These are phyloP conservation scores for Globisporangium megalacanthum DNA, from an alignment of 352 stramenopile genomes.

Conservation along the genomic window DNA sequence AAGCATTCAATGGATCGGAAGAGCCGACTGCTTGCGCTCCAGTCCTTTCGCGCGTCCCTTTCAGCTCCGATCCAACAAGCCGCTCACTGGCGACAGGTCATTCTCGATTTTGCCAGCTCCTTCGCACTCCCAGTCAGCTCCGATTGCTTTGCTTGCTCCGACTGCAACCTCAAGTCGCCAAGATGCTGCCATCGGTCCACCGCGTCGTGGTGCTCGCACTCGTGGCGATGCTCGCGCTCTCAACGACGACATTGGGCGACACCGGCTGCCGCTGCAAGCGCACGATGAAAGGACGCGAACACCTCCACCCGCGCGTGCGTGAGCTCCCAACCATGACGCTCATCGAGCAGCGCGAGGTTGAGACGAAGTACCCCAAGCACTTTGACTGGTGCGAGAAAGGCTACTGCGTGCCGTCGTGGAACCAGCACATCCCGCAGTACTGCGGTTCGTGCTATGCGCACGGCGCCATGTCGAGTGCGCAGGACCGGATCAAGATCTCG, in stretches of 20 bases:
- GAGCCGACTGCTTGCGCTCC: neutral
- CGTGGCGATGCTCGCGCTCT: constrained; percentile 9
- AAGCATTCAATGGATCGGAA: neutral
- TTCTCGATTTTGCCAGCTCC: constrained; percentile 4
- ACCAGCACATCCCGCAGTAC: constrained; percentile 69
- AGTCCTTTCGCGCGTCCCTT: no score
- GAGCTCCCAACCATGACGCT: constrained; percentile 21
- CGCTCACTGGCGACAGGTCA: neutral
- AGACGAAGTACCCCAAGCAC: constrained; percentile 28
- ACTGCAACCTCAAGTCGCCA: neutral
- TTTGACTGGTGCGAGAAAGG: constrained; percentile 85
- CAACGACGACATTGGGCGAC: constrained; percentile 12
- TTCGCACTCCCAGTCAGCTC: neutral
- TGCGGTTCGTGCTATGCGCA: constrained; percentile 78
- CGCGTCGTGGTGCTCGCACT: constrained; percentile 2
- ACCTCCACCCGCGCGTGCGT: constrained; percentile 31
- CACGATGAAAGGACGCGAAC: constrained; percentile 40
- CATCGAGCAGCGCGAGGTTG: constrained; percentile 30
- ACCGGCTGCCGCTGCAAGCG: constrained; percentile 39
- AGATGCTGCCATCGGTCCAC: constrained; percentile 1
- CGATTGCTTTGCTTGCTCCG: neutral
- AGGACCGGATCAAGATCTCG: constrained; percentile 70
- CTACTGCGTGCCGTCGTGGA: constrained; percentile 57
- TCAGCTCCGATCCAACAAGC: no score
- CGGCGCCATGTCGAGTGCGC: constrained; percentile 37